These are phyloP conservation scores for Rhizodiscina lignyota DNA, from an alignment of 495 filamentous ascomycete genomes.

Conservation along the genomic window DNA sequence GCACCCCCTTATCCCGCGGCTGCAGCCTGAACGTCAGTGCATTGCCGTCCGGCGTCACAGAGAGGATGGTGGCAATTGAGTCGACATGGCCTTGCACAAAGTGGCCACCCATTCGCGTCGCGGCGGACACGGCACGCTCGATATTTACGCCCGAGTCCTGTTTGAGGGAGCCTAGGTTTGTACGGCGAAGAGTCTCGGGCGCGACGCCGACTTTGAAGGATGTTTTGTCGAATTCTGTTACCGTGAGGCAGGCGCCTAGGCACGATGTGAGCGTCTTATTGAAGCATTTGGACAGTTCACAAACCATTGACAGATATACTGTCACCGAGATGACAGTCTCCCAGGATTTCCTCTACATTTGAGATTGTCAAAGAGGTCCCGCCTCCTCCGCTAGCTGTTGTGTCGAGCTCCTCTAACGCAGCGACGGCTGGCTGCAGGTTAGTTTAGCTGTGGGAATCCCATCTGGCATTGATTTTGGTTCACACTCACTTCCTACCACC, in stretches of 20 bases:
- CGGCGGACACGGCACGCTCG: slow-evolving; percentile 74
- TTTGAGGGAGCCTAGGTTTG: slow-evolving; percentile 64
- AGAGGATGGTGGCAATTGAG: slow-evolving; percentile 56
- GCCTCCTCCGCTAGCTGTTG: slow-evolving; percentile 45
- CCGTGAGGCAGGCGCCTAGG: slow-evolving; percentile 70
- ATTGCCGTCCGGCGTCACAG: slow-evolving; percentile 64
- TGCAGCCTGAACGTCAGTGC: slow-evolving; percentile 69
- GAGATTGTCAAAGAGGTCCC: slow-evolving; percentile 85
- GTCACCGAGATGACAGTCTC: slow-evolving; percentile 74
- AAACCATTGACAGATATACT: slow-evolving; percentile 83
- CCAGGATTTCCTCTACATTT: slow-evolving; percentile 54
- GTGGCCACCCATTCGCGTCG: slow-evolving; percentile 80
- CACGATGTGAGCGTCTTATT: slow-evolving; percentile 3
- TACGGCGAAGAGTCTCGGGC: slow-evolving; percentile 90
- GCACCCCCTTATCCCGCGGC: slow-evolving; percentile 45
- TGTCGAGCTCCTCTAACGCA: slow-evolving; percentile 62
- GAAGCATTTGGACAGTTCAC: slow-evolving; percentile 4
- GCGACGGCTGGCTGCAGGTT: slow-evolving; percentile 48
- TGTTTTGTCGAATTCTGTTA: slow-evolving; percentile 51
- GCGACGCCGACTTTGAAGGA: slow-evolving; percentile 89
- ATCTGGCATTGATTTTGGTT: slow-evolving; percentile 5
- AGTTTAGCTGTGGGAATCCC: slow-evolving; percentile 10
- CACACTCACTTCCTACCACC: slow-evolving; percentile 65
- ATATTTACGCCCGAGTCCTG: slow-evolving; percentile 58
- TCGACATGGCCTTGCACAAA: slow-evolving; percentile 94